Base-by-base conservation (phyloP, 2,329 filamentous ascomycete genomes). In the Mollisiaceae sp. region DNA sequence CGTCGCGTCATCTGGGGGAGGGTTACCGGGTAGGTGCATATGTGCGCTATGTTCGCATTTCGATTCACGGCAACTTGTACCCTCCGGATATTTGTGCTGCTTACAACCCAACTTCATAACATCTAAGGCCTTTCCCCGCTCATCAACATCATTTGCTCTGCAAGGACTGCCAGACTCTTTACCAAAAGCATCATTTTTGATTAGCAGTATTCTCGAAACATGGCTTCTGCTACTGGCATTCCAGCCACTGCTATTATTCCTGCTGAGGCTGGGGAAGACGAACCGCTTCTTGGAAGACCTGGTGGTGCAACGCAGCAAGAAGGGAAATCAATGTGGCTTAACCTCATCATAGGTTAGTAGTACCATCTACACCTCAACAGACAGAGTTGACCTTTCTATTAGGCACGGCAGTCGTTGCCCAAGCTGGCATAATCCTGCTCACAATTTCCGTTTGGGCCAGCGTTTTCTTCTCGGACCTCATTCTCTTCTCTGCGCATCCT, bases 401-500 rank as follows among this genome's bases (percentile, higher is more conserved):
- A 95, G 93, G 93, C 69, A 97, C 93, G 18, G 94, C 88, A 64
- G 84, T 90, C 66, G 79, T 97, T 66, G 91, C 93, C 47, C 93
- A 97, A 79, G 84, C 86, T 52, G 94, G 93, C 63, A 86, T 89
- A 63, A 81, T 92, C 79, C 86, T 97, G 69, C 86, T 97, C 68
- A 82, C 88, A 58, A 86, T 87, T 41, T 86, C 94, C 64, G 83
- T 97, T 70, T 97, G 93, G 92, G 86, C 87, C 55, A 86, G 86
- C 63, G 86, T 97, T 69, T 87, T 97, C 75, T 85, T 87, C 50
- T 83, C 85, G 54, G 69, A 81, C 36, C 76, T 96, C 67, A 91
- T 92, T 45, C 87, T 97, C 72, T 97, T 98, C 84, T 93, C 92
- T 20, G 88, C 90, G 9, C 94, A 98, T 78, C 94, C 94, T 8